Conservation (phyloP, 2,329 filamentous ascomycete genomes). For the Teratosphaeria pseudoeucalypti region DNA sequence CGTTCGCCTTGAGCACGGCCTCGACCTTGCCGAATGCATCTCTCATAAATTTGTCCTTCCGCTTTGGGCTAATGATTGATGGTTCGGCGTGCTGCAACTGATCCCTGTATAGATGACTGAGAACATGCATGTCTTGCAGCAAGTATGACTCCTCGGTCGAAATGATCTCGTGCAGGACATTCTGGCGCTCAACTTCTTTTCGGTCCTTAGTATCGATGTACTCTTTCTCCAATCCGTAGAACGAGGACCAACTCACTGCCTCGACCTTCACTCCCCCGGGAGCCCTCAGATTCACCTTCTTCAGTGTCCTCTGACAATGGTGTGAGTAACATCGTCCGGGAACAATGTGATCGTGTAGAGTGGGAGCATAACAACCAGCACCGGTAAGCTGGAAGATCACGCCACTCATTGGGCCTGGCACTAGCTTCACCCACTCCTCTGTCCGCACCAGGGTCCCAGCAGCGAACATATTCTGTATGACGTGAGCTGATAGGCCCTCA, state of each 20-base stretch:
- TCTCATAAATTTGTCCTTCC: conserved; percentile 66
- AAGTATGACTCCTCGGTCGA: conserved; percentile 88
- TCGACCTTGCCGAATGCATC: conserved; percentile 90
- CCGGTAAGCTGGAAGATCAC: conserved; percentile 91
- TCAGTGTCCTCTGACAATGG: conserved; percentile 86
- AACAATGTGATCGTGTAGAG: conserved; percentile 59
- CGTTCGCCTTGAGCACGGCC: conserved; percentile 78
- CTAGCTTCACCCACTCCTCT: conserved; percentile 97
- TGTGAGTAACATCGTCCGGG: conserved; percentile 80
- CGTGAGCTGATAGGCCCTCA: conserved; percentile 68
- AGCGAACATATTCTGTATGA: conserved; percentile 70
- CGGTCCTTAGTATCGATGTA: conserved; percentile 59
- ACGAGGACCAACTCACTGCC: conserved; percentile 74
- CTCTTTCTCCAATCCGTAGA: conserved; percentile 74
- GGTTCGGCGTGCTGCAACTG: conserved; percentile 63
- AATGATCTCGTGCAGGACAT: conserved; percentile 90
- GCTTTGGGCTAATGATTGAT: conserved; percentile 68
- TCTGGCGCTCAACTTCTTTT: conserved; percentile 88
- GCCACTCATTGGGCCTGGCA: conserved; percentile 67
- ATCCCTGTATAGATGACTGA: conserved; percentile 77
- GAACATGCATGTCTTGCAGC: conserved; percentile 67
- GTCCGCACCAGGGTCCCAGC: conserved; percentile 71
- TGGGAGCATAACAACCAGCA: conserved; percentile 79
- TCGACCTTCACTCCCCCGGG: conserved; percentile 38
- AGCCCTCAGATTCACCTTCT: conserved; percentile 81